phyloP scores from a whole-genome alignment of 306 rosid species.

The Fragaria ananassa region DNA sequence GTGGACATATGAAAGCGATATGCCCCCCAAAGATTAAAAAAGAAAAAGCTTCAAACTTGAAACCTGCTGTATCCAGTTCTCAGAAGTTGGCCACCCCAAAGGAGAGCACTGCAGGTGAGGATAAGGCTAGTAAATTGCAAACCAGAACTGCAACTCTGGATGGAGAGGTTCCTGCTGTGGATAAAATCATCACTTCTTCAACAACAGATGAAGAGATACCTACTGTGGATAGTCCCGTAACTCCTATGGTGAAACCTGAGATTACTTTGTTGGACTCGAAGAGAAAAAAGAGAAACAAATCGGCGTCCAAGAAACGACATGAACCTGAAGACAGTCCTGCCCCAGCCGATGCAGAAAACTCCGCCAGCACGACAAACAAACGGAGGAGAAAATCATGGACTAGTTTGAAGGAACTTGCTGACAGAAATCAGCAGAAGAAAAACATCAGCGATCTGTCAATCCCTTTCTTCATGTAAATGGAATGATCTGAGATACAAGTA shows the following conservation, averaged over 20 bases:
- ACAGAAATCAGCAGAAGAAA: constrained; percentile 28
- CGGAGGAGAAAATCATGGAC: constrained; percentile 66
- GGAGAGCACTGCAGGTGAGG: constrained; percentile 22
- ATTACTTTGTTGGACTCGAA: constrained; percentile 32
- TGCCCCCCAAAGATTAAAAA: constrained; percentile 29
- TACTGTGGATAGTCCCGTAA: constrained; percentile 22
- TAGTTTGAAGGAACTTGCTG: constrained; percentile 69
- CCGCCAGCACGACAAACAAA: constrained; percentile 37
- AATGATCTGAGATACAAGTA: not conserved
- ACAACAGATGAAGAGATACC: constrained; percentile 5
- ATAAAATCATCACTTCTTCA: constrained; percentile 11
- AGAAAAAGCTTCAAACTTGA: constrained; percentile 30
- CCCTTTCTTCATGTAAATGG: constrained; percentile 39
- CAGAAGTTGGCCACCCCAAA: constrained; percentile 22
- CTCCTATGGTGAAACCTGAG: constrained; percentile 24
- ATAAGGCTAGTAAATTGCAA: constrained; percentile 18
- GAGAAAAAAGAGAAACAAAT: constrained; percentile 45
- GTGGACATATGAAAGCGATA: constrained; percentile 53
- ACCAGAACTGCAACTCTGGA: not conserved
- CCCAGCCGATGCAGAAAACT: constrained; percentile 31
- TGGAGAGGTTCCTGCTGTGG: constrained; percentile 1
- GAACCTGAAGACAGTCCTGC: constrained; percentile 29
- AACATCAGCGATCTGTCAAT: constrained; percentile 32
- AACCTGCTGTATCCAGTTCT: constrained; percentile 11
- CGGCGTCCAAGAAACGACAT: constrained; percentile 28